Evolutionary conservation across 192 early-diverging fungal species (phyloP).

Genomic region (Chytriomyces sp.): DNA sequence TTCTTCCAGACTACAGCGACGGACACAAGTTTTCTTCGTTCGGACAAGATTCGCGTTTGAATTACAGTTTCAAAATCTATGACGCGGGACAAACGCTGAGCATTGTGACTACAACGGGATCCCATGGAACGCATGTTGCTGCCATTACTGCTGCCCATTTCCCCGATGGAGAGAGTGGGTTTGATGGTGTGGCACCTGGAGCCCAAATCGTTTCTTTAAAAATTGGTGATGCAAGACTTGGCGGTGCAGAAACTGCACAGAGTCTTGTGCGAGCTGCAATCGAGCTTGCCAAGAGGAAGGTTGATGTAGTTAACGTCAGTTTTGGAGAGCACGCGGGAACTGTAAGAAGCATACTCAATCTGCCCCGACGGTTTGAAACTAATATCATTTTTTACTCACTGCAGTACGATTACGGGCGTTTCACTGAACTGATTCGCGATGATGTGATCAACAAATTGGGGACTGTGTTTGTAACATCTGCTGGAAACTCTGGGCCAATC

Average conservation of each 20-base stretch:
- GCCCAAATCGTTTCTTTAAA: constrained; percentile 91
- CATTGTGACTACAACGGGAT: constrained; percentile 79
- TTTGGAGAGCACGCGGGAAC: constrained; percentile 13
- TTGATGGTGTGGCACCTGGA: constrained; percentile 94
- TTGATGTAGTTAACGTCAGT: constrained; percentile 52
- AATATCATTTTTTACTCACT: not conserved
- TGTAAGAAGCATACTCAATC: not conserved
- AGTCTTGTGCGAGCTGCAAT: constrained; percentile 81
- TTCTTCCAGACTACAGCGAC: constrained; percentile 73
- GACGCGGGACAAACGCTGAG: constrained; percentile 66
- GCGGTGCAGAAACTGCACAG: constrained; percentile 80
- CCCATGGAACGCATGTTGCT: constrained; percentile 93
- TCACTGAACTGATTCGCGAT: constrained; percentile 75
- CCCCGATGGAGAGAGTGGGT: constrained; percentile 44
- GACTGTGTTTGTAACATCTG: constrained; percentile 85
- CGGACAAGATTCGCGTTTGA: constrained; percentile 76
- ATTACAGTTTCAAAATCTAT: constrained; percentile 93
- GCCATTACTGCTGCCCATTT: constrained; percentile 72
- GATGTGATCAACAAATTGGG: constrained; percentile 83
- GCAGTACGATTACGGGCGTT: constrained; percentile 72
- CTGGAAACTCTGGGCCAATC: constrained; percentile 93
- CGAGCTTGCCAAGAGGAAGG: constrained; percentile 53
- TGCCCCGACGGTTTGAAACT: not conserved
- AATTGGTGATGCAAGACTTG: constrained; percentile 81
- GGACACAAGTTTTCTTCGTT: constrained; percentile 77